Percentiles rank a stretch among this genome's conserved stretches.
Evolutionary conservation across 2,329 filamentous ascomycete genomes (phyloP).

Genomic region (Diatrype stigma): DNA sequence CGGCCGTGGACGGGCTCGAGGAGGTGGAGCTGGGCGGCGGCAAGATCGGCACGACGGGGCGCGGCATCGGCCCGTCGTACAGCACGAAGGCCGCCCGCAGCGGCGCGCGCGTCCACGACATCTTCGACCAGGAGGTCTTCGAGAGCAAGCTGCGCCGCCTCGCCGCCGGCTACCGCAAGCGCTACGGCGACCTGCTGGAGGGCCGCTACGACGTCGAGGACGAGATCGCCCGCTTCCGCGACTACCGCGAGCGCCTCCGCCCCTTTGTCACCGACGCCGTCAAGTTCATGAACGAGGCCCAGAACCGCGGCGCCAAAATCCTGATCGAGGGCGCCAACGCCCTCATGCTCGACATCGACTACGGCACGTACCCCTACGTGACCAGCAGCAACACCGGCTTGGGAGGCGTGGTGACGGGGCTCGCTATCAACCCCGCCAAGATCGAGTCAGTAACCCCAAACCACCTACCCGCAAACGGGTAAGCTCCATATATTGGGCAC

Average conservation of each 20-base stretch:
- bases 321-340: constrained; percentile 64
- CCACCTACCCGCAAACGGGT: too few relatives aligned
- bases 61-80: constrained; percentile 43
- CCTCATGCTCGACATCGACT: constrained; percentile 56
- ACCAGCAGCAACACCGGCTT: constrained; percentile 53
- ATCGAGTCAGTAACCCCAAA: neutral
- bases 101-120: constrained; percentile 61
- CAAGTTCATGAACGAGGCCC: constrained; percentile 57
- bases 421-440: constrained; percentile 40
- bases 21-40: constrained; percentile 3
- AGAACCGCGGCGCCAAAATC: constrained; percentile 55
- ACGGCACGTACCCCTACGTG: constrained; percentile 49
- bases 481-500: too few relatives aligned
- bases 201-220: constrained; percentile 64
- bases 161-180: constrained; percentile 57
- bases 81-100: constrained; percentile 59
- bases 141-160: constrained; percentile 60
- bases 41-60: constrained; percentile 40
- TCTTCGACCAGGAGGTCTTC: constrained; percentile 62
- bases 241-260: constrained; percentile 52
- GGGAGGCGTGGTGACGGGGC: constrained; percentile 51
- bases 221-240: constrained; percentile 60
- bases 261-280: constrained; percentile 65
- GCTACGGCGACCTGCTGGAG: constrained; percentile 64
- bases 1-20: constrained; percentile 8